phyloP scores from a whole-genome alignment of 2,329 filamentous ascomycete species.

The Fusarium ambrosium region DNA sequence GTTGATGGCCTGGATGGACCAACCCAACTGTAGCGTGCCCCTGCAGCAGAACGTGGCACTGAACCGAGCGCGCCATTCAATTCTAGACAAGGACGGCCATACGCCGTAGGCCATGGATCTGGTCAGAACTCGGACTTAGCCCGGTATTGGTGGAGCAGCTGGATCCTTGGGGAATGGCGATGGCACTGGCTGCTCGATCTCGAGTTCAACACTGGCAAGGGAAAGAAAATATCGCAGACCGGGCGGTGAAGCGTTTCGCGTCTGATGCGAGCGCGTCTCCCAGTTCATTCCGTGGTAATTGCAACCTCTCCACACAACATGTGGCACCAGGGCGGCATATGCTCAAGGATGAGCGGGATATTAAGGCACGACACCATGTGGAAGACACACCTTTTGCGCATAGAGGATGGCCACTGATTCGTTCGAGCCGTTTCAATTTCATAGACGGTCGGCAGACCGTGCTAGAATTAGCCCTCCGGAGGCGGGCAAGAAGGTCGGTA shows the following conservation, averaged over 20 bases:
- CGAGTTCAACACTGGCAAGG: slow-evolving; percentile 14
- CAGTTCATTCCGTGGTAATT: slow-evolving; percentile 27
- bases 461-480: slow-evolving; percentile 2
- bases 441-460: background rate
- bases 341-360: slow-evolving; percentile 35
- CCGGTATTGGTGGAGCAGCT: slow-evolving; percentile 21
- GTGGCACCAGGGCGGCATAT: slow-evolving; percentile 33
- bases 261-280: slow-evolving; percentile 23
- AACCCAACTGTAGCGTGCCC: slow-evolving; percentile 18
- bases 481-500: slow-evolving; percentile 14
- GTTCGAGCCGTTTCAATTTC: slow-evolving; percentile 16
- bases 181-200: slow-evolving; percentile 19
- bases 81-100: slow-evolving; percentile 32
- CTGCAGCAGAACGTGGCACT: slow-evolving; percentile 33
- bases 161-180: slow-evolving; percentile 22
- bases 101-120: slow-evolving; percentile 18
- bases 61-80: slow-evolving; percentile 21
- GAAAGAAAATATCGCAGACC: slow-evolving; percentile 29
- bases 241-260: slow-evolving; percentile 36
- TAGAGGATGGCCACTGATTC: slow-evolving; percentile 25
- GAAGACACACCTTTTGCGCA: slow-evolving; percentile 23
- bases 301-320: slow-evolving; percentile 31
- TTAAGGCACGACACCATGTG: slow-evolving; percentile 32
- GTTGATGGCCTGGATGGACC: slow-evolving; percentile 28
- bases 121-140: slow-evolving; percentile 30